A percentile compares a stretch with the other conserved stretches of the same genome.
Evolutionary conservation across 495 filamentous ascomycete genomes (phyloP).

Genomic region (Bacidia gigantensis): DNA sequence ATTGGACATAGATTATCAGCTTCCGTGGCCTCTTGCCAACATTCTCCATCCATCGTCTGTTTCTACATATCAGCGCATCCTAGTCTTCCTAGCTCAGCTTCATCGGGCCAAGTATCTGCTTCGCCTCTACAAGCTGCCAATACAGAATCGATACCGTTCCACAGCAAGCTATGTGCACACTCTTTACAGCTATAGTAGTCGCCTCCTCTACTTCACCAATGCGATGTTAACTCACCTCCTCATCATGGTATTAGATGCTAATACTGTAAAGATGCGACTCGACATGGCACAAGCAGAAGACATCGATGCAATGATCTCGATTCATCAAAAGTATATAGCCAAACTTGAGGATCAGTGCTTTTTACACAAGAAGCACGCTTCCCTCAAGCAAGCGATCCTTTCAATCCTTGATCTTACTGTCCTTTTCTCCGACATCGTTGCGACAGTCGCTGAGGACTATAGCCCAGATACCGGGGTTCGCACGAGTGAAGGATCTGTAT

Average conservation of each 20-base stretch:
- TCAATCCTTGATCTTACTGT: constrained; percentile 47
- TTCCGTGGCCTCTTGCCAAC: constrained; percentile 81
- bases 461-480: constrained; percentile 2
- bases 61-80: constrained; percentile 50
- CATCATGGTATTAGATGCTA: constrained; percentile 51
- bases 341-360: constrained; percentile 51
- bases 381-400: constrained; percentile 51
- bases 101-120: constrained; percentile 58
- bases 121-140: constrained; percentile 34
- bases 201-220: constrained; percentile 68
- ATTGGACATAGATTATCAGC: constrained; percentile 45
- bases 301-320: constrained; percentile 65
- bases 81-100: constrained; percentile 64
- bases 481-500: constrained; percentile 6
- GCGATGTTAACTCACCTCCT: constrained; percentile 62
- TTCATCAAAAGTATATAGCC: constrained; percentile 50
- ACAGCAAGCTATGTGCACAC: constrained; percentile 26
- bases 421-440: constrained; percentile 31
- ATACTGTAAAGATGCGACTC: constrained; percentile 36
- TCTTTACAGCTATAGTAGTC: constrained; percentile 53
- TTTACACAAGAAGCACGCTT: constrained; percentile 45
- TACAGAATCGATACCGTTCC: constrained; percentile 5
- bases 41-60: constrained; percentile 53
- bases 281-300: constrained; percentile 49
- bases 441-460: constrained; percentile 20